phyloP scores from a whole-genome alignment of 2,329 filamentous ascomycete genomes.

The Beauveria varroae region DNA sequence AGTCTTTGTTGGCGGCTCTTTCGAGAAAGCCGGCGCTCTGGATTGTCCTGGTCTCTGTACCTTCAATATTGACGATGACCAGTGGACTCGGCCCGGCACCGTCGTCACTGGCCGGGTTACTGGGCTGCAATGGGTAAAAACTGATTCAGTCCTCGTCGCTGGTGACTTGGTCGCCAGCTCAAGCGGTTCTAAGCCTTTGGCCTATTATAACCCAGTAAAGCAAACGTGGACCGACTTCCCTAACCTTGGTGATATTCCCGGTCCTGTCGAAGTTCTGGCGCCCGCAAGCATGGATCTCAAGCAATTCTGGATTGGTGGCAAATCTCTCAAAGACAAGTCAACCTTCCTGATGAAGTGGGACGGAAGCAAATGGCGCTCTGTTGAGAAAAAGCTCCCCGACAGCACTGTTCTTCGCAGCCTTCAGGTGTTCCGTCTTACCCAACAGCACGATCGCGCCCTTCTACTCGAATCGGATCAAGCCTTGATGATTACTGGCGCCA shows the following conservation, averaged over 20 bases:
- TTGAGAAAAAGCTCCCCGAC: constrained; percentile 54
- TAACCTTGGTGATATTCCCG: constrained; percentile 62
- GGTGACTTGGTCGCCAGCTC: constrained; percentile 66
- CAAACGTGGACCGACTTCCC: constrained; percentile 59
- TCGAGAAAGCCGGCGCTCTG: constrained; percentile 74
- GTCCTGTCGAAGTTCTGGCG: constrained; percentile 69
- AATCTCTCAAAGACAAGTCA: constrained; percentile 52
- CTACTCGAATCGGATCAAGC: constrained; percentile 61
- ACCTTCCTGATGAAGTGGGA: constrained; percentile 79
- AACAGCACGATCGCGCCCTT: constrained; percentile 56
- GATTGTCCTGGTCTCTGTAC: constrained; percentile 76
- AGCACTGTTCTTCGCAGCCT: constrained; percentile 68
- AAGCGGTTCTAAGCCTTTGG: constrained; percentile 56
- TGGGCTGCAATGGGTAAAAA: constrained; percentile 67
- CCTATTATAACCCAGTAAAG: constrained; percentile 61
- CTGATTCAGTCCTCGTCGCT: constrained; percentile 65
- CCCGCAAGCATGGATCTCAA: constrained; percentile 64
- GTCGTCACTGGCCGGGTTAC: constrained; percentile 64
- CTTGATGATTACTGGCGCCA: constrained; percentile 77
- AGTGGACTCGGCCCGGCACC: constrained; percentile 75
- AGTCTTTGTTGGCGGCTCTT: constrained; percentile 81
- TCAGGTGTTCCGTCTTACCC: constrained; percentile 68
- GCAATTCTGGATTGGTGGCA: constrained; percentile 77
- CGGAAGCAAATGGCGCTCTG: constrained; percentile 60
- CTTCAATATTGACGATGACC: constrained; percentile 60